Evolutionary conservation across 345 rosid genomes (phyloP), one percentile per base, ranked within the genome.

Genomic region (Aurinia saxatilis): DNA sequence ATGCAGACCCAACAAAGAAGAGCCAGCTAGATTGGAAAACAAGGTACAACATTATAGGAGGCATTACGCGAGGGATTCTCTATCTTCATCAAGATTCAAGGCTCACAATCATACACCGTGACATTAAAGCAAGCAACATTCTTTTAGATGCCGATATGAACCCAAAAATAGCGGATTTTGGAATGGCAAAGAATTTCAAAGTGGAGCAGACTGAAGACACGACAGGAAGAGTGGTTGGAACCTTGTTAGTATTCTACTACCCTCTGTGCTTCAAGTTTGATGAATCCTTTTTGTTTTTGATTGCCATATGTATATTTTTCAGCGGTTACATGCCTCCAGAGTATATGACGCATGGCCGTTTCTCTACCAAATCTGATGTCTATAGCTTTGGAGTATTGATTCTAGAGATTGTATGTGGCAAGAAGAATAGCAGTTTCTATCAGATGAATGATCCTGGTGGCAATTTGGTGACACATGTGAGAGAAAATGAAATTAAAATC

Each of bases 271-370:
- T 46, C 3, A 38, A 7, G n/a, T 18, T 0, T 7, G 5, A 5
- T 18, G 10, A 27, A 6, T 15, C 5, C 36, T 21, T 46, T 37
- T 25, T 48, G 45, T 34, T 47, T 30, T 8, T 46, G 11, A 16
- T 11, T n/a, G 1, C 14, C 16, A 21, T 63, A 16, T 12, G 11
- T 3, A 27, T 12, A 36, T 70, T 54, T 35, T 62, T 14, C 69
- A 75, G 79, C 0, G 73, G 79, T 39, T 75, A 72, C 64, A 76
- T 72, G 71, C 45, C 79, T 46, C 77, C 77, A 6, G 74, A 76
- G 39, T 76, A 76, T 33, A 65, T 55, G 46, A 46, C 58, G 0
- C 49, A 29, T 18, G 77, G 74, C 9, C 48, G n/a, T 5, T 67
- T 38, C 60, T 72, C 74, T 1, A 47, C 57, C 2, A 75, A 75